Evolutionary conservation across 2,329 filamentous ascomycete genomes (phyloP).

Genomic region (Cordyceps cicadae): DNA sequence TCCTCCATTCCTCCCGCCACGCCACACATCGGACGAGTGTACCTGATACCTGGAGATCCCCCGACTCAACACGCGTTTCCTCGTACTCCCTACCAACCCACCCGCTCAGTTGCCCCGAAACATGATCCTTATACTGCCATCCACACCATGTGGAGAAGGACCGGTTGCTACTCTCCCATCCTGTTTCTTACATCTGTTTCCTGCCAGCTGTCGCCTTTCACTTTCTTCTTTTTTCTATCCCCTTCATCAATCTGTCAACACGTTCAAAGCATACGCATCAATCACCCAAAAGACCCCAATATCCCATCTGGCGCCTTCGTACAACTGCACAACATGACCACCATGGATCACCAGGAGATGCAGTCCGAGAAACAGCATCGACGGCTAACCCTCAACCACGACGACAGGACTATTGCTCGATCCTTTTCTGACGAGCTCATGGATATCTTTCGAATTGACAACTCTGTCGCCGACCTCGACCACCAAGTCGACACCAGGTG

Average conservation of each 20-base stretch:
- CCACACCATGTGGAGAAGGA: constrained; percentile 11
- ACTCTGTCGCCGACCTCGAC: constrained; percentile 64
- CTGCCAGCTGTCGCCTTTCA: not conserved
- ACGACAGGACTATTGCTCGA: constrained; percentile 68
- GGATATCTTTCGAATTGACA: constrained; percentile 82
- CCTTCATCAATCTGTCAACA: not conserved
- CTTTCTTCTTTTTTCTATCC: not conserved
- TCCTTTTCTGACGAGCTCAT: constrained; percentile 82
- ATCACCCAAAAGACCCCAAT: constrained; percentile 11
- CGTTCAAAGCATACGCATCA: not conserved
- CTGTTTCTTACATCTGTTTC: constrained; percentile 9
- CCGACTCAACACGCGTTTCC: not conserved
- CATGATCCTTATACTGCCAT: constrained; percentile 6
- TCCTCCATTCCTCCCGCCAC: not conserved
- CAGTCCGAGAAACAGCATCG: constrained; percentile 6
- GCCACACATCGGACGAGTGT: not conserved
- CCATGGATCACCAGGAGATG: constrained; percentile 1
- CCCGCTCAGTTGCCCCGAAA: not conserved
- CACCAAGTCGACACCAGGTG: constrained; percentile 77
- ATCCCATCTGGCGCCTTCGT: not conserved
- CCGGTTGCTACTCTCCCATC: constrained; percentile 5
- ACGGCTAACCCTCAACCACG: constrained; percentile 8
- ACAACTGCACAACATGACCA: not conserved
- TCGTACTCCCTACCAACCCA: not conserved
- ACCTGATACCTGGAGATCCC: not conserved